A percentile compares a stretch with the other conserved stretches of the same genome.
Conservation (phyloP, 768 basidiomycete genomes). For the Thelephora ganbajun region DNA sequence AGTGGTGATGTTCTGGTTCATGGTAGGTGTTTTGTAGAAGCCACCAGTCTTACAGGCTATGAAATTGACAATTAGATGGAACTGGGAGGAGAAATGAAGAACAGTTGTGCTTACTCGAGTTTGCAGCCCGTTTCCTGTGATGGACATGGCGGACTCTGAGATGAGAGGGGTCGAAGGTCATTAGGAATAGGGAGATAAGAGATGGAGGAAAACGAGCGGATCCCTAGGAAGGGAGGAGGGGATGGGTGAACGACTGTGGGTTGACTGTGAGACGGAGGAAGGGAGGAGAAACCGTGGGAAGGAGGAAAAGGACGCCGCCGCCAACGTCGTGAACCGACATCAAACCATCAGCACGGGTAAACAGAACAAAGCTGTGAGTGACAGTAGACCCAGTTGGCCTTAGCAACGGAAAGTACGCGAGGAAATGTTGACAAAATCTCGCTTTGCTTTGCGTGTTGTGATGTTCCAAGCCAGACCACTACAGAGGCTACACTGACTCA, state of each 20-base stretch:
- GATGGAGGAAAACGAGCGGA: not conserved
- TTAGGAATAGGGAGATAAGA: not conserved
- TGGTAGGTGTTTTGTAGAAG: constrained; percentile 45
- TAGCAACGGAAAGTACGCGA: no score
- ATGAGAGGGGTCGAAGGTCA: not conserved
- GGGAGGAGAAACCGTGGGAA: not conserved
- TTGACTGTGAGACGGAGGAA: not conserved
- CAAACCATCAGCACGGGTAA: no score
- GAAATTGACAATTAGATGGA: not conserved
- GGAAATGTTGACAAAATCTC: no score
- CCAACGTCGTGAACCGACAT: no score
- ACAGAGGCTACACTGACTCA: no score
- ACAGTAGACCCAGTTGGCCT: no score
- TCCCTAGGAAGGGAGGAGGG: not conserved
- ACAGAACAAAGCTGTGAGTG: no score
- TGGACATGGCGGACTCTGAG: not conserved
- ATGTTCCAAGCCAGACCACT: no score
- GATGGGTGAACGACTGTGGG: not conserved
- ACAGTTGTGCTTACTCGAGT: not conserved
- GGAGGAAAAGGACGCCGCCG: no score
- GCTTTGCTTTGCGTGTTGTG: no score
- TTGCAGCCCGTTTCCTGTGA: not conserved
- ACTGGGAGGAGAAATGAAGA: not conserved
- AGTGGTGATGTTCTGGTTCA: constrained; percentile 31
- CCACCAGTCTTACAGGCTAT: constrained; percentile 41